Base-by-base conservation (phyloP, 192 early-diverging fungal genomes). In the Gamsiella multidivaricata region DNA sequence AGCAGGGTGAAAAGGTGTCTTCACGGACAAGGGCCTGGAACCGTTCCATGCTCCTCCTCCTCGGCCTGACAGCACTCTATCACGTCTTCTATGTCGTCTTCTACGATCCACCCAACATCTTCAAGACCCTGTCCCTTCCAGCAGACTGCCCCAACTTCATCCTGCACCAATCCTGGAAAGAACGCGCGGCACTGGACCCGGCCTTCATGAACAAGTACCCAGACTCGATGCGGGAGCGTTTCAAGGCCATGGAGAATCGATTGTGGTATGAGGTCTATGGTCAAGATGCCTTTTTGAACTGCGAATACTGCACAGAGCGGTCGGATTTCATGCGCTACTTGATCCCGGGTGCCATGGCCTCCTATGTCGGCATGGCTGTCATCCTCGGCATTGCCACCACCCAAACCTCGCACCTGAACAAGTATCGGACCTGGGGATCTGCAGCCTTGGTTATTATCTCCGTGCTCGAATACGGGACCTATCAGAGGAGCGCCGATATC, bases 131-230 rank as follows among this genome's bases (percentile, higher is more conserved):
- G 15, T 54, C 59, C 9, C 45, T 78, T 15, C 59, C 74, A 1
- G 54, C 65, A 22, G 74, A 78, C 46, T 68, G 74, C 18, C 74
- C 74, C 18, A 68, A 78, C 49, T 78, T 78, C 53, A 62, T 78
- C 39, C 49, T 78, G 1, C 65, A 68, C 25, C 74, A 78, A 47
- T 58, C 74, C 8, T 78, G 74, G 74, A 68, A 59, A 23, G 74
- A 78, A 33, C 54, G 54, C 42, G 61, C 60, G 0, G 53, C 31
- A 1, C 23, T 22, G 0, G 65, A 78, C 32, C 36, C 65, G 20
- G 54, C 25, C 3, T 78, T 78, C 15, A 52, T 69, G 59, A 22
- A 8, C 9, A 46, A 34, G 29, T 78, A 63, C 51, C 74, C 74
- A 31, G 65, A 68, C 36, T 42, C 65, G 1, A 56, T 78, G 43